These are phyloP conservation scores for Carex myosuroides DNA, from an alignment of 176 grass and related monocot species.

Conservation along the genomic window DNA sequence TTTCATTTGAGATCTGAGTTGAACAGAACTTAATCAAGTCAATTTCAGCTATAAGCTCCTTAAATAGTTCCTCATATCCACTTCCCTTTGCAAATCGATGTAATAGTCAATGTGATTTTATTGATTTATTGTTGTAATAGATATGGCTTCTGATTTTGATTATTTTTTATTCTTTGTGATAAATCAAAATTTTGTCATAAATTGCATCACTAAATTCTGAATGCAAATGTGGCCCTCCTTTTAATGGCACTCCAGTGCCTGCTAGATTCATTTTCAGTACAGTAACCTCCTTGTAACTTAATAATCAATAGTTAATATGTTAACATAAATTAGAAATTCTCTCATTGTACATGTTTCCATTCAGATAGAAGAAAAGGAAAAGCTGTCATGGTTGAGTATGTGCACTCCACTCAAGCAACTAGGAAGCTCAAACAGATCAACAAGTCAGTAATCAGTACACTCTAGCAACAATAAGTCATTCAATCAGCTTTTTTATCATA, in stretches of 20 bases:
- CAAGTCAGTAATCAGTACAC: not conserved
- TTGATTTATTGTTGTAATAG: not conserved
- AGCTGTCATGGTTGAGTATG: not conserved
- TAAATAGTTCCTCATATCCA: not conserved
- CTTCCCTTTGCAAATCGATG: not conserved
- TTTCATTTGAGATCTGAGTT: not conserved
- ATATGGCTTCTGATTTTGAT: not conserved
- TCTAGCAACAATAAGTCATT: not conserved
- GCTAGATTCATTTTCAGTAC: not conserved
- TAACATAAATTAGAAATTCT: not conserved
- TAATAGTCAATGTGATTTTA: not conserved
- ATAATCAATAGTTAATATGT: not conserved
- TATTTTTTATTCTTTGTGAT: not conserved
- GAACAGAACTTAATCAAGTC: not conserved
- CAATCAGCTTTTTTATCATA: not conserved
- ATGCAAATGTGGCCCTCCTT: not conserved
- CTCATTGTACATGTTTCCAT: not conserved
- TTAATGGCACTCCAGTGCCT: not conserved
- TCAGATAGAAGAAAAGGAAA: constrained; percentile 20
- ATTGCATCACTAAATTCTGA: not conserved
- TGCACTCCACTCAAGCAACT: not conserved
- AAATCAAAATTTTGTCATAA: not conserved
- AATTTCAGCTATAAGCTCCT: not conserved
- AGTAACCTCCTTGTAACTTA: not conserved
- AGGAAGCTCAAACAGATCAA: not conserved